A percentile compares a stretch with the other conserved stretches of the same genome.
These are phyloP conservation scores for Fusarium circinatum DNA, from an alignment of 2,329 filamentous ascomycete genomes.

Conservation along the genomic window DNA sequence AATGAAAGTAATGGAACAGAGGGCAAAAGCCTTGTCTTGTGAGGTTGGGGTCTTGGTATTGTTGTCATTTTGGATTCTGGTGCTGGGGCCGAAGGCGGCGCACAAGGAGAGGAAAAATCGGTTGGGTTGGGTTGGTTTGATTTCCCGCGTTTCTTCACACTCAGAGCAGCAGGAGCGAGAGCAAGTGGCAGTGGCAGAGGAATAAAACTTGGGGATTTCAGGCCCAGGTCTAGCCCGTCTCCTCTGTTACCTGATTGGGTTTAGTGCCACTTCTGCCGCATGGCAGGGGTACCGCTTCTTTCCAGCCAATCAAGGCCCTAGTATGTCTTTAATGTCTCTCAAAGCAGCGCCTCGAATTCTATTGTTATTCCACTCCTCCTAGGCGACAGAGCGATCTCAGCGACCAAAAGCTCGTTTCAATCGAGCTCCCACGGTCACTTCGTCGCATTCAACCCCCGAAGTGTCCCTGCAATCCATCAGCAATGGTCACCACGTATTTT, in stretches of 20 bases:
- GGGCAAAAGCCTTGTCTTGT: conserved; percentile 50
- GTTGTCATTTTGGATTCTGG: conserved; percentile 52
- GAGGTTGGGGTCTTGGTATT: conserved; percentile 52
- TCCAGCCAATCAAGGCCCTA: conserved; percentile 16
- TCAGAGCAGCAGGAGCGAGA: neutral
- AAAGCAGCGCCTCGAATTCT: conserved; percentile 28
- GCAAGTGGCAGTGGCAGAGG: conserved; percentile 2
- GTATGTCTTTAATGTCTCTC: conserved; percentile 13
- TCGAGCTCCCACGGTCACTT: conserved; percentile 18
- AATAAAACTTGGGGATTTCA: conserved; percentile 28
- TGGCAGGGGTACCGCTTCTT: conserved; percentile 3
- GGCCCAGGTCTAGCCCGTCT: conserved; percentile 15
- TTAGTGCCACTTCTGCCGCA: conserved; percentile 29
- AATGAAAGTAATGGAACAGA: conserved; percentile 41
- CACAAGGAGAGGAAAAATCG: conserved; percentile 49
- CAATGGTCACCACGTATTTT: conserved; percentile 1
- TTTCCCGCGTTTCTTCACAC: conserved; percentile 42
- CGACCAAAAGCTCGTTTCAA: conserved; percentile 27
- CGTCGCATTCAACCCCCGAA: conserved; percentile 19
- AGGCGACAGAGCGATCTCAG: conserved; percentile 32
- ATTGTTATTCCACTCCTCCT: conserved; percentile 30
- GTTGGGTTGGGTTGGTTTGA: conserved; percentile 46
- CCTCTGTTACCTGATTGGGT: conserved; percentile 18
- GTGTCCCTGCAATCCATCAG: neutral
- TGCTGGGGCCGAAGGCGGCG: conserved; percentile 53